phyloP scores from a whole-genome alignment of 73 alveolate genomes.

The Tetrahymena thermophila region DNA sequence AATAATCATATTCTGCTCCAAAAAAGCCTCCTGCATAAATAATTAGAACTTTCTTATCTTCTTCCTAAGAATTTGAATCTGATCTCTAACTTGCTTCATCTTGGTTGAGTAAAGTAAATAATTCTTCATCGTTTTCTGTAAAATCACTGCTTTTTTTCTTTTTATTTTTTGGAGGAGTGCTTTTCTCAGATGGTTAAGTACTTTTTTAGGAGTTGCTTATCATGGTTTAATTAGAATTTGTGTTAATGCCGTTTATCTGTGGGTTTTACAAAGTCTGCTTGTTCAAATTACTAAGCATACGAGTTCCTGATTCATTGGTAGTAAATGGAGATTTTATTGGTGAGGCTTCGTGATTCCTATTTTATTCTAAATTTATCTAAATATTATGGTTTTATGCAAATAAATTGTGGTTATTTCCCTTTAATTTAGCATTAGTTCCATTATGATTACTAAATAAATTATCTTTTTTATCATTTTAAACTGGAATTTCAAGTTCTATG shows the following conservation, averaged over 20 bases:
- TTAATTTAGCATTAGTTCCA: background rate
- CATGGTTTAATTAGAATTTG: background rate
- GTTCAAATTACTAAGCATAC: background rate
- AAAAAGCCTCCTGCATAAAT: slow-evolving; percentile 34
- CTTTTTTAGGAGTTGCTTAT: background rate
- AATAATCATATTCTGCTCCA: slow-evolving; percentile 27
- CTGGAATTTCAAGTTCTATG: background rate
- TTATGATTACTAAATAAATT: background rate
- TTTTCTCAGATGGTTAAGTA: background rate
- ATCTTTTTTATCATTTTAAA: background rate
- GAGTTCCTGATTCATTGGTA: background rate
- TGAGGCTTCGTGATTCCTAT: background rate
- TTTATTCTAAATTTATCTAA: background rate
- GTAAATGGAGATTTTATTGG: background rate
- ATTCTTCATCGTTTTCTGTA: background rate
- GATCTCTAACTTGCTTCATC: background rate
- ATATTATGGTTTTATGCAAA: background rate
- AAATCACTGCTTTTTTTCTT: background rate
- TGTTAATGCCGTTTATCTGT: background rate
- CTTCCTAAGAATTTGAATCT: background rate
- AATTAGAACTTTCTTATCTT: slow-evolving; percentile 18
- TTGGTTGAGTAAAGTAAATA: background rate
- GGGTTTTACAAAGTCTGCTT: background rate
- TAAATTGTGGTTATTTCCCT: background rate
- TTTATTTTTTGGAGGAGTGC: background rate